These are phyloP conservation scores for Annulohypoxylon nitens DNA, from an alignment of 495 filamentous ascomycete genomes.

Conservation along the genomic window DNA sequence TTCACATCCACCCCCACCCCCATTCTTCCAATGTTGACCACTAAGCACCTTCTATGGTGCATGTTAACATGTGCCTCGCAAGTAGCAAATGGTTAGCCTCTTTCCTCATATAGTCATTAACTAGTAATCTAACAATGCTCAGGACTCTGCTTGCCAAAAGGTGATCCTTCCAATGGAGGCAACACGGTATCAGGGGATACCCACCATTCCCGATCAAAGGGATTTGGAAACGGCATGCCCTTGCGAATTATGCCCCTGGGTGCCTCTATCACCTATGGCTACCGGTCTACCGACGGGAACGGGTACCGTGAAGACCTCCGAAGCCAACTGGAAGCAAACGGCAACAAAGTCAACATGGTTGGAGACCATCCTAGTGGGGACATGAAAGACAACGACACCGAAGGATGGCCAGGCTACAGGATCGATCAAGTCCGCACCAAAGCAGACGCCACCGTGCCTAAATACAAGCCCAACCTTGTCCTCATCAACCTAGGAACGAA, in stretches of 20 bases:
- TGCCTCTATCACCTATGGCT: constrained; percentile 64
- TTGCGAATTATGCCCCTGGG: constrained; percentile 64
- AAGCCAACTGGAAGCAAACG: constrained; percentile 21
- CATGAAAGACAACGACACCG: constrained; percentile 52
- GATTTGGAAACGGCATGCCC: constrained; percentile 25
- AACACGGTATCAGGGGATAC: background rate
- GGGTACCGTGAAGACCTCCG: constrained; percentile 58
- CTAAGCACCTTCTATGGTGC: constrained; percentile 31
- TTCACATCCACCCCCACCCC: background rate
- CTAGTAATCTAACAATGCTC: constrained; percentile 10
- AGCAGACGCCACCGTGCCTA: constrained; percentile 36
- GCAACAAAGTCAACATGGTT: constrained; percentile 50
- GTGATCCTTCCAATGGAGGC: background rate
- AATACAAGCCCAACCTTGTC: constrained; percentile 53
- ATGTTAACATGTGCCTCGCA: constrained; percentile 37
- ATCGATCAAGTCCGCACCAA: constrained; percentile 47
- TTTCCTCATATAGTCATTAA: background rate
- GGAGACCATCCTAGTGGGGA: constrained; percentile 46
- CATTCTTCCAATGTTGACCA: constrained; percentile 23
- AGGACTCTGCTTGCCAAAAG: constrained; percentile 28
- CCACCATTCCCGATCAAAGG: background rate
- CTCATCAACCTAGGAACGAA: constrained; percentile 58
- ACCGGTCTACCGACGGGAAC: constrained; percentile 56
- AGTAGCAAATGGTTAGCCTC: constrained; percentile 24
- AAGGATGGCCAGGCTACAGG: constrained; percentile 50